Conservation (phyloP, 306 rosid species). For the Pueraria montana region DNA sequence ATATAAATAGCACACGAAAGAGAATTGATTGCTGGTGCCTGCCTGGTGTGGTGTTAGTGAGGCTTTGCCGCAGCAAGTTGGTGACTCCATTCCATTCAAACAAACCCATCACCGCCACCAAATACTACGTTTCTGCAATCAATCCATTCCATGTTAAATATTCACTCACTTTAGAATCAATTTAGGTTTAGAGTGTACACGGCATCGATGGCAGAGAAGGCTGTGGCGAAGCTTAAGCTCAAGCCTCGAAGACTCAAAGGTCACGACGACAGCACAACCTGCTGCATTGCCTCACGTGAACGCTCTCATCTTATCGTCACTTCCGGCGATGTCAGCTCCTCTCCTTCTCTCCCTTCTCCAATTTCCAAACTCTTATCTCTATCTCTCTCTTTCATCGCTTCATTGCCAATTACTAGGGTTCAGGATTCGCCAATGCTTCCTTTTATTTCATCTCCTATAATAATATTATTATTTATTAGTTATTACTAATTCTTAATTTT, state of each 20-base stretch:
- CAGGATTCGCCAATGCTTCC: not conserved
- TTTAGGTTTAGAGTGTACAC: slow-evolving; percentile 14
- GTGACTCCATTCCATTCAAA: no score
- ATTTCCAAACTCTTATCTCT: not conserved
- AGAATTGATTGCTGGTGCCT: no score
- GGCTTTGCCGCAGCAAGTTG: no score
- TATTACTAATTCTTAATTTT: slow-evolving; percentile 8
- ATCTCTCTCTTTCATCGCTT: not conserved
- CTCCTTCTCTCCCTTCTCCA: not conserved
- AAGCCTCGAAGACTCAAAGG: slow-evolving; percentile 75
- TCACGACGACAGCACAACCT: slow-evolving; percentile 74
- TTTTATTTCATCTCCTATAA: not conserved
- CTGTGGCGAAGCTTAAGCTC: slow-evolving; percentile 7
- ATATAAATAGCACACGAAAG: no score
- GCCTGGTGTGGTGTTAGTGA: no score
- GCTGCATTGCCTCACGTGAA: slow-evolving; percentile 78
- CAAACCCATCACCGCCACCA: no score
- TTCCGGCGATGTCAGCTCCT: slow-evolving; percentile 76
- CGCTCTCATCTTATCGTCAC: slow-evolving; percentile 75
- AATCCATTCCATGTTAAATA: no score
- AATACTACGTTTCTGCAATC: no score
- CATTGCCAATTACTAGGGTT: slow-evolving; percentile 18
- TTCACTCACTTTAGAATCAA: no score
- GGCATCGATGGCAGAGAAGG: slow-evolving; percentile 37
- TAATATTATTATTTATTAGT: no score